A percentile compares a stretch with the other conserved stretches of the same genome.
phyloP scores from a whole-genome alignment of 306 rosid genomes.

The Mimosa pudica region DNA sequence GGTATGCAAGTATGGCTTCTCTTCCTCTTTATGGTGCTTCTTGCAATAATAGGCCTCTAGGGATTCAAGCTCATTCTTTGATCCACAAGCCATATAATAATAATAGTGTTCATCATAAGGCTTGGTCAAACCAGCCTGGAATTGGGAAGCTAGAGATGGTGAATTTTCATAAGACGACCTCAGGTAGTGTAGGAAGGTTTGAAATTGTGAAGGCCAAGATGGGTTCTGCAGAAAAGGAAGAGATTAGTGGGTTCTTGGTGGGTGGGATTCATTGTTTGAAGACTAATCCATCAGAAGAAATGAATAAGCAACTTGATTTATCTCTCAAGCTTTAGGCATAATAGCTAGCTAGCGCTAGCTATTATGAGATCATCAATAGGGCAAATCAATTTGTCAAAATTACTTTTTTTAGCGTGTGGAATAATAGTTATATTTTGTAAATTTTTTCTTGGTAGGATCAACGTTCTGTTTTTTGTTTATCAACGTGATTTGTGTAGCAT shows the following conservation, averaged over 20 bases:
- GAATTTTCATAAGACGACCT: slow-evolving; percentile 38
- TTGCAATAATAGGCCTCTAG: slow-evolving; percentile 44
- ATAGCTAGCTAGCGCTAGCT: background rate
- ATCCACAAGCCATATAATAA: slow-evolving; percentile 47
- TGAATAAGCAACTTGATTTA: slow-evolving; percentile 57
- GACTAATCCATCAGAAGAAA: slow-evolving; percentile 24
- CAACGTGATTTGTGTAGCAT: background rate
- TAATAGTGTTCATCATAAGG: background rate
- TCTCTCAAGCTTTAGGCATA: slow-evolving; percentile 58
- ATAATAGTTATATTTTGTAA: slow-evolving; percentile 33
- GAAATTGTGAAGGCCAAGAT: slow-evolving; percentile 30
- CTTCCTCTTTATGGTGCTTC: slow-evolving; percentile 51
- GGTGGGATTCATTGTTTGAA: background rate
- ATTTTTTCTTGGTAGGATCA: slow-evolving; percentile 4
- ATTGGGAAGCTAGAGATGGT: slow-evolving; percentile 44
- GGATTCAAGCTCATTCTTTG: slow-evolving; percentile 58
- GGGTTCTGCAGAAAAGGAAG: slow-evolving; percentile 33
- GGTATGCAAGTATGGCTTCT: slow-evolving; percentile 50
- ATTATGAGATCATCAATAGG: background rate
- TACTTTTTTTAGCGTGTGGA: slow-evolving; percentile 29
- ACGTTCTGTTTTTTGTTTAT: background rate
- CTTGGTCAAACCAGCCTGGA: slow-evolving; percentile 45
- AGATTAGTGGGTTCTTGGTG: background rate
- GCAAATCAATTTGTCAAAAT: slow-evolving; percentile 33
- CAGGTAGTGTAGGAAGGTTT: slow-evolving; percentile 46